phyloP scores from a whole-genome alignment of 768 basidiomycete genomes.

The Mycena floridula region DNA sequence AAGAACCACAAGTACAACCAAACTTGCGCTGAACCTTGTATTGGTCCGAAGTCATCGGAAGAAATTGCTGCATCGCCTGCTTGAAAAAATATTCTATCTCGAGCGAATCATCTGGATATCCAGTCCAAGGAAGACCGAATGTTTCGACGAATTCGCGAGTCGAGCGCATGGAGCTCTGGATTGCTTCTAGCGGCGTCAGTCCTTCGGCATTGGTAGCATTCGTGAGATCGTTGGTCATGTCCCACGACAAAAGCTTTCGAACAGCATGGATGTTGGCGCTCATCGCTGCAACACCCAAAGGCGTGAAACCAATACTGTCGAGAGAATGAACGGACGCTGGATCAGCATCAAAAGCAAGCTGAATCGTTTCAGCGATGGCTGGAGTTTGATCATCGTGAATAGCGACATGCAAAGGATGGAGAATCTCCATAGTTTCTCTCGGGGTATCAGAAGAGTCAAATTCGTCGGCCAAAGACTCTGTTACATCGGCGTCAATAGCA shows the following conservation, averaged over 20 bases:
- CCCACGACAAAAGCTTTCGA: background rate
- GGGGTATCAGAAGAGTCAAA: background rate
- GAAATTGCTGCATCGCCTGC: background rate
- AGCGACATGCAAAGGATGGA: constrained; percentile 8
- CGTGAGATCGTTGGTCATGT: background rate
- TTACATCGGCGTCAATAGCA: constrained; percentile 3
- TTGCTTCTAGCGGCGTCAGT: background rate
- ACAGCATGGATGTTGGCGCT: background rate
- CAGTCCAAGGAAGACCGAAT: background rate
- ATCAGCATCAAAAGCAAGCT: constrained; percentile 1
- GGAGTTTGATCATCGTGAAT: constrained; percentile 3
- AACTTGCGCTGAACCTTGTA: constrained; percentile 13
- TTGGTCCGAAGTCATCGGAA: background rate
- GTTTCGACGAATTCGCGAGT: background rate
- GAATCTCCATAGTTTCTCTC: background rate
- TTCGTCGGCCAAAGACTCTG: constrained; percentile 1
- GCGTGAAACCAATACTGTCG: background rate
- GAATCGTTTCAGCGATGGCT: constrained; percentile 1
- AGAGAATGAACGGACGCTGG: background rate
- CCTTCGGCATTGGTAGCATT: background rate
- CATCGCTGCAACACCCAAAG: background rate
- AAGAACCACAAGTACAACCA: constrained; percentile 16
- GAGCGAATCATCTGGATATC: background rate
- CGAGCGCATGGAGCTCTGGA: background rate
- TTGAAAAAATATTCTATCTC: background rate